Evolutionary conservation across 2,329 filamentous ascomycete genomes (phyloP).

Genomic region (Monosporascus sp.): DNA sequence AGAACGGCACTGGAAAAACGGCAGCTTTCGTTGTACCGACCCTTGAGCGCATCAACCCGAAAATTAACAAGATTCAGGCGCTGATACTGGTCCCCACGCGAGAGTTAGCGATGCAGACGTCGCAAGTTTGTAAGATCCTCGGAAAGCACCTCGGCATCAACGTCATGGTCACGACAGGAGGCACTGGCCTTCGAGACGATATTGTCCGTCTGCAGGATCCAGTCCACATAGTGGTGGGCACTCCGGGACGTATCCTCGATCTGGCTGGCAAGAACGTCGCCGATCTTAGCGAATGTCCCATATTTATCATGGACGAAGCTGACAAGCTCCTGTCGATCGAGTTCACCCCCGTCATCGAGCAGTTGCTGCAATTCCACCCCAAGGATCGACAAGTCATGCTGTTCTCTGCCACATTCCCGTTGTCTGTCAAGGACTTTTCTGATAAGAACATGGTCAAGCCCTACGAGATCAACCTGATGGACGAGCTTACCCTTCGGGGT

Average conservation of each 20-base stretch:
- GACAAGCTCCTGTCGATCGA: constrained; percentile 96
- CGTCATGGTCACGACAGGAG: constrained; percentile 98
- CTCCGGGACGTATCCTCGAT: constrained; percentile 92
- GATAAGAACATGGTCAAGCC: constrained; percentile 96
- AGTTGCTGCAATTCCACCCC: constrained; percentile 89
- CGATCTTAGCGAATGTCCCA: constrained; percentile 91
- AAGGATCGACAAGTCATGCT: constrained; percentile 99
- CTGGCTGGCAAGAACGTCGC: constrained; percentile 94
- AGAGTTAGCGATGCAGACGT: constrained; percentile 96
- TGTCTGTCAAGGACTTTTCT: constrained; percentile 96
- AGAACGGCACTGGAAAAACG: constrained; percentile 98
- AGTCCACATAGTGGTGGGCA: constrained; percentile 96
- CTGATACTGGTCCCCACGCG: constrained; percentile 93
- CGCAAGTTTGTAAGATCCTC: constrained; percentile 96
- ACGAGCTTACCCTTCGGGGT: constrained; percentile 93
- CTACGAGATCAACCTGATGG: constrained; percentile 99
- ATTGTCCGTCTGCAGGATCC: constrained; percentile 91
- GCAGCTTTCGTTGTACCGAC: constrained; percentile 96
- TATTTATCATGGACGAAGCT: constrained; percentile 99
- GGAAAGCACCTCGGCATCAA: constrained; percentile 97
- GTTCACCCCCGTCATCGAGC: constrained; percentile 96
- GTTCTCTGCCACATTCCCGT: constrained; percentile 94
- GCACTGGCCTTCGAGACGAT: constrained; percentile 90
- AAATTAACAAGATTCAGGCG: constrained; percentile 92
- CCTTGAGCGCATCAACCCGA: constrained; percentile 93